Conservation (phyloP, 805 yeast species). For the Wickerhamomyces subpelliculosus region DNA sequence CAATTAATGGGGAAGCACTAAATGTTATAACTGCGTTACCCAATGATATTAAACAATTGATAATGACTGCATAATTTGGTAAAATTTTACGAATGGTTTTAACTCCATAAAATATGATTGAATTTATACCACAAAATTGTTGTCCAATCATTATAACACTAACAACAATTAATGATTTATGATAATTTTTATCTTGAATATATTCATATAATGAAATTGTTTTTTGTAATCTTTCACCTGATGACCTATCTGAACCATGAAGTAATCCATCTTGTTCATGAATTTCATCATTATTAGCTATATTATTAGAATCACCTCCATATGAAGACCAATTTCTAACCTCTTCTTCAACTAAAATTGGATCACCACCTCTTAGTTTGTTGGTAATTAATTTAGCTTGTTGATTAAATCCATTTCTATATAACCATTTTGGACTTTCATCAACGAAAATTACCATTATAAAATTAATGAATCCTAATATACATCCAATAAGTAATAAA, state of each 20-base stretch:
- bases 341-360: constrained; percentile 13
- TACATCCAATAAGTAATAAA: constrained; percentile 55
- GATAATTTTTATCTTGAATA: constrained; percentile 42
- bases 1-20: constrained; percentile 69
- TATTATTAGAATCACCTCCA: constrained; percentile 1
- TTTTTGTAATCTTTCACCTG: not conserved
- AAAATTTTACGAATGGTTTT: constrained; percentile 64
- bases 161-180: constrained; percentile 56
- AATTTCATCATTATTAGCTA: constrained; percentile 19
- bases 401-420: constrained; percentile 35
- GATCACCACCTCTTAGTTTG: constrained; percentile 27
- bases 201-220: constrained; percentile 34
- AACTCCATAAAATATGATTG: constrained; percentile 91
- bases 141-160: constrained; percentile 74
- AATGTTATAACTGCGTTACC: constrained; percentile 72
- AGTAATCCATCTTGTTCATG: constrained; percentile 6
- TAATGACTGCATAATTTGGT: constrained; percentile 62
- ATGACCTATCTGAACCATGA: constrained; percentile 4
- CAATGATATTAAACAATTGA: constrained; percentile 72
- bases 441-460: constrained; percentile 37
- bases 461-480: constrained; percentile 45
- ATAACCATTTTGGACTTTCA: constrained; percentile 86
- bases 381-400: constrained; percentile 34
- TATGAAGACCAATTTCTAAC: constrained; percentile 4
- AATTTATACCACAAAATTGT: constrained; percentile 89